phyloP scores from a whole-genome alignment of 1,284 basidiomycete genomes.

The Ganoderma leucocontextum region DNA sequence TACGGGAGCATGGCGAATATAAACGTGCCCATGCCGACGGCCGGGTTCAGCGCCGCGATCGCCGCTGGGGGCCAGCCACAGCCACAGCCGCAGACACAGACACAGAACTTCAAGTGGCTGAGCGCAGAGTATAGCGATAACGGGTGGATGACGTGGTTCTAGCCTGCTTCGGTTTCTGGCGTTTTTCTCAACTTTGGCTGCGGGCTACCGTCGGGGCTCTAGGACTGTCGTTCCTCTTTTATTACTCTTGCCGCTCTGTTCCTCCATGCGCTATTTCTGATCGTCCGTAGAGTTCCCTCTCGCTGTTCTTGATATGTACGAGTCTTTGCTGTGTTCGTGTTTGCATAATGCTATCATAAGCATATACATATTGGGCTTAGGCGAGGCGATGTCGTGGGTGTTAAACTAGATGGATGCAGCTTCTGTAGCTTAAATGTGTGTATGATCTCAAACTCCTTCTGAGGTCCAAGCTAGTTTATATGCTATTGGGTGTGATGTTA shows the following conservation, averaged over 20 bases:
- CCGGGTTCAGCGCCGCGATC: slow-evolving; percentile 14
- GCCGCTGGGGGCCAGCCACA: slow-evolving; percentile 12
- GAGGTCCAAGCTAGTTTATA: slow-evolving; percentile 9
- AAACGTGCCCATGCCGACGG: slow-evolving; percentile 10
- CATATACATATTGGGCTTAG: slow-evolving; percentile 5
- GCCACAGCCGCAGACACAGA: neutral
- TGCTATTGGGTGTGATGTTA: neutral
- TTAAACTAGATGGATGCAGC: neutral
- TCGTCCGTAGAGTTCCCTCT: neutral
- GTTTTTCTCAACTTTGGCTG: neutral
- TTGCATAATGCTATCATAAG: neutral
- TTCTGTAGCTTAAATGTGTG: slow-evolving; percentile 2
- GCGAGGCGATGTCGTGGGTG: neutral
- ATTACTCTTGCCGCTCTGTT: neutral
- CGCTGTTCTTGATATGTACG: slow-evolving; percentile 16
- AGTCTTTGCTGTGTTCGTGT: slow-evolving; percentile 1
- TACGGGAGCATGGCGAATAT: slow-evolving; percentile 13
- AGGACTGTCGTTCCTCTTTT: neutral
- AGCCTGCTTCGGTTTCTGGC: neutral
- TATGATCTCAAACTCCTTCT: neutral
- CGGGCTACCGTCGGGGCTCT: neutral
- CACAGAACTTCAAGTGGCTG: slow-evolving; percentile 32
- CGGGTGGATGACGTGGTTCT: slow-evolving; percentile 45
- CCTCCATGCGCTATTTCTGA: neutral
- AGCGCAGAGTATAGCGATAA: slow-evolving; percentile 40